Percentiles rank a stretch among this genome's conserved stretches.
These are phyloP conservation scores for Ajuga chamaepitys DNA, from an alignment of 257 asterid genomes.

Conservation along the genomic window DNA sequence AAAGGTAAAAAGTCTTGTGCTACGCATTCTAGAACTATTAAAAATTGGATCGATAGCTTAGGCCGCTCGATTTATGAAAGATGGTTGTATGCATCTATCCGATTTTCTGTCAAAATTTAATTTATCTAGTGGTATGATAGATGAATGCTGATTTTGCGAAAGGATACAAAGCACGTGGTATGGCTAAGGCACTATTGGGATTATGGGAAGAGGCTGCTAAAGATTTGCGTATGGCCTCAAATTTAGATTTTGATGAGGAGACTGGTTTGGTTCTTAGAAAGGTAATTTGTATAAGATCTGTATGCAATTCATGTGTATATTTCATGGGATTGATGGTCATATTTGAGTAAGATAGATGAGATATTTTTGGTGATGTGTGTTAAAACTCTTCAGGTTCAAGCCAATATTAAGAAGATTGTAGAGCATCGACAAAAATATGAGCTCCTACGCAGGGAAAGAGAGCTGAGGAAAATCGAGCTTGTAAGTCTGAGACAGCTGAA, in stretches of 20 bases:
- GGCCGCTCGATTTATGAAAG: background rate
- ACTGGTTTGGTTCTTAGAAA: slow-evolving; percentile 36
- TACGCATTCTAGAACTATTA: background rate
- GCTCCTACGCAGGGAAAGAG: slow-evolving; percentile 30
- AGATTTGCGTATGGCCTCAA: slow-evolving; percentile 47
- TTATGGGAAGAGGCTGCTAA: slow-evolving; percentile 62
- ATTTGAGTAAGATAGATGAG: background rate
- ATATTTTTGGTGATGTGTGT: background rate
- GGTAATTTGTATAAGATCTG: slow-evolving; percentile 24
- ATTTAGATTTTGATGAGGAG: slow-evolving; percentile 59
- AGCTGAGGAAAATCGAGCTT: slow-evolving; percentile 29
- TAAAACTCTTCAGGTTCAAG: slow-evolving; percentile 35
- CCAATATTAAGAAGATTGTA: slow-evolving; percentile 39
- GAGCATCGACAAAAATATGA: slow-evolving; percentile 46
- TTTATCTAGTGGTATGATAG: slow-evolving; percentile 20
- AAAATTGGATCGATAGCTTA: background rate
- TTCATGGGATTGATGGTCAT: background rate
- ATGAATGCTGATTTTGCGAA: slow-evolving; percentile 44
- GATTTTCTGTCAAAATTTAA: slow-evolving; percentile 4
- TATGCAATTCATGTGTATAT: background rate
- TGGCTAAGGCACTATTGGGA: slow-evolving; percentile 53
- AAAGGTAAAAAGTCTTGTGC: slow-evolving; percentile 21
- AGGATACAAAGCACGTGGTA: slow-evolving; percentile 56
- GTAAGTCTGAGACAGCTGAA: slow-evolving; percentile 15
- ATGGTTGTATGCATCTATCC: background rate